These are phyloP conservation scores for Metschnikowia lochheadii DNA, from an alignment of 805 yeast genomes.

Conservation along the genomic window DNA sequence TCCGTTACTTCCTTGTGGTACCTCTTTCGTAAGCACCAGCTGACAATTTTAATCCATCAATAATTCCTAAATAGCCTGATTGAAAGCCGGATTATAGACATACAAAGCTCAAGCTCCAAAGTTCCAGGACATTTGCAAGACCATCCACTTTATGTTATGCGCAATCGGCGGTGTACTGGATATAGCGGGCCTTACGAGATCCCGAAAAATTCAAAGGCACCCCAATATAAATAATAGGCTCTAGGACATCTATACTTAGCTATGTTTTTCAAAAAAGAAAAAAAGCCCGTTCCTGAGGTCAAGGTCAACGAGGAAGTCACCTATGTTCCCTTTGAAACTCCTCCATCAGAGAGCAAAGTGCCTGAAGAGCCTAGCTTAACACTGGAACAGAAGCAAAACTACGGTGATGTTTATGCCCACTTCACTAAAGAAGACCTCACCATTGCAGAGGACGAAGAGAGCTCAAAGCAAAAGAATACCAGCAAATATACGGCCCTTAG, in stretches of 20 bases:
- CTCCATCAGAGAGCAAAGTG: conserved; percentile 44
- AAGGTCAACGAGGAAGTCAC: conserved; percentile 17
- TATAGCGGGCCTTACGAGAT: no score
- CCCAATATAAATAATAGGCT: background rate
- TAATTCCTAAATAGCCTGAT: no score
- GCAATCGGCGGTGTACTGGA: no score
- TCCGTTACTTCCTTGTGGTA: background rate
- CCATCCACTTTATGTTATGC: no score
- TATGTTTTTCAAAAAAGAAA: conserved; percentile 16
- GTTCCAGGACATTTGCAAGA: no score
- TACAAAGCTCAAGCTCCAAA: no score
- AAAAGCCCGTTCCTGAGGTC: conserved; percentile 6
- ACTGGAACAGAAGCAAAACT: conserved; percentile 55
- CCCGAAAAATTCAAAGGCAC: background rate
- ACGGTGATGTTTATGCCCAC: conserved; percentile 56
- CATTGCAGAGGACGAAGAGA: conserved; percentile 49
- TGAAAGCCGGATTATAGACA: no score
- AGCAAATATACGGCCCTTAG: conserved; percentile 26
- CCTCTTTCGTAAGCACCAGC: no score
- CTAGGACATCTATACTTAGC: background rate
- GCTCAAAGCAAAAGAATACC: conserved; percentile 36
- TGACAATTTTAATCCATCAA: no score
- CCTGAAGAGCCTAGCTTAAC: conserved; percentile 52
- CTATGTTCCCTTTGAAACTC: conserved; percentile 50
- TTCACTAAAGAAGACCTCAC: conserved; percentile 51